Conservation (phyloP, 169 alveolate species). For the Cryptosporidium ryanae region DNA sequence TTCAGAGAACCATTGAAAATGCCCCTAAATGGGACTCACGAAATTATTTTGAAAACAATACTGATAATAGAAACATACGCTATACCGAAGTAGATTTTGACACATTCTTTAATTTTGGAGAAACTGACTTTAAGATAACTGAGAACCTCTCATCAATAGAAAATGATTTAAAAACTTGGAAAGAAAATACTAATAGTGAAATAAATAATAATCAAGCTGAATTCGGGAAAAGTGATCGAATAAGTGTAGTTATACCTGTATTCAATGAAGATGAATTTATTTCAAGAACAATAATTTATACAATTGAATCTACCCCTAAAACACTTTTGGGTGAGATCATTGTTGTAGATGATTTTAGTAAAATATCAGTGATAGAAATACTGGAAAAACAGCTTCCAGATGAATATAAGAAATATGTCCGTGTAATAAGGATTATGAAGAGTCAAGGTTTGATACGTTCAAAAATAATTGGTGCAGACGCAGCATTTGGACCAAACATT, state of each 20-base stretch:
- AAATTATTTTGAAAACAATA: not conserved
- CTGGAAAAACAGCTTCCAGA: slow-evolving; percentile 68
- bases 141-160: not conserved
- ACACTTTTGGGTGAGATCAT: slow-evolving; percentile 77
- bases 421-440: slow-evolving; percentile 74
- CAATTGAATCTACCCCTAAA: slow-evolving; percentile 74
- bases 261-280: slow-evolving; percentile 79
- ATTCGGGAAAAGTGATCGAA: slow-evolving; percentile 30
- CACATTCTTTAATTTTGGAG: slow-evolving; percentile 13
- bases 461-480: slow-evolving; percentile 78
- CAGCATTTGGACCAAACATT: slow-evolving; percentile 77
- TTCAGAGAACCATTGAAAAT: slow-evolving; percentile 15
- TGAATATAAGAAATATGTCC: slow-evolving; percentile 49
- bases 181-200: not conserved
- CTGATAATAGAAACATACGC: slow-evolving; percentile 1
- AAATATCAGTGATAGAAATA: slow-evolving; percentile 72
- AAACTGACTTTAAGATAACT: not conserved
- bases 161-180: not conserved
- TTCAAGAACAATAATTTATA: slow-evolving; percentile 75
- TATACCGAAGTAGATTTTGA: slow-evolving; percentile 53
- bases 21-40: slow-evolving; percentile 4
- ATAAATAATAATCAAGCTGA: not conserved
- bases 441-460: slow-evolving; percentile 80
- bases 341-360: slow-evolving; percentile 79
- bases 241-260: slow-evolving; percentile 78